Percentiles rank a stretch among this genome's conserved stretches.
Conservation (phyloP, 257 asterid species). For the Solanum pennellii region DNA sequence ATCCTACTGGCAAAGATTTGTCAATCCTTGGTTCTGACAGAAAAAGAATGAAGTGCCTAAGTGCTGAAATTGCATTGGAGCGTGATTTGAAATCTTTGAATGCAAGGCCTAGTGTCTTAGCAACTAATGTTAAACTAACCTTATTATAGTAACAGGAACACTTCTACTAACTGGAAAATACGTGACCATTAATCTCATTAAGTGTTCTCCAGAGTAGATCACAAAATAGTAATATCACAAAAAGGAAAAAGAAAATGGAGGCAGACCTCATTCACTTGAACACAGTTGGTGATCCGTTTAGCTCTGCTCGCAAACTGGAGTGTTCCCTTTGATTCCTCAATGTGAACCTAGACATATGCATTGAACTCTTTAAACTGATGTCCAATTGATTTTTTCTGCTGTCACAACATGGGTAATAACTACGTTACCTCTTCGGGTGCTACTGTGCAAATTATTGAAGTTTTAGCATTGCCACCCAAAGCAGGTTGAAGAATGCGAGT, state of each 20-base stretch:
- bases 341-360: constrained; percentile 40
- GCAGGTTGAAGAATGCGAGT: constrained; percentile 99
- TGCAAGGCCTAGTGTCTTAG: background rate
- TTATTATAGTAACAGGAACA: background rate
- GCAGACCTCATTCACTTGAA: constrained; percentile 97
- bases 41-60: background rate
- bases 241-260: background rate
- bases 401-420: background rate
- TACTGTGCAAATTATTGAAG: constrained; percentile 90
- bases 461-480: constrained; percentile 97
- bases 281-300: constrained; percentile 90
- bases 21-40: background rate
- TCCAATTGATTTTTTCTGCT: background rate
- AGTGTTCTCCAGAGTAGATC: background rate
- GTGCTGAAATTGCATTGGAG: background rate
- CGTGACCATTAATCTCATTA: background rate
- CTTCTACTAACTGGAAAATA: background rate
- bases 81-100: background rate
- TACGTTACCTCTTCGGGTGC: constrained; percentile 90
- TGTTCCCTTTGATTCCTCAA: constrained; percentile 94
- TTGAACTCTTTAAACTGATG: background rate
- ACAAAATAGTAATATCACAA: background rate
- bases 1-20: background rate
- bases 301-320: constrained; percentile 99
- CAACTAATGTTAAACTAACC: background rate